Base-by-base conservation (phyloP, 2,329 filamentous ascomycete genomes). In the Pyricularia sp. region DNA sequence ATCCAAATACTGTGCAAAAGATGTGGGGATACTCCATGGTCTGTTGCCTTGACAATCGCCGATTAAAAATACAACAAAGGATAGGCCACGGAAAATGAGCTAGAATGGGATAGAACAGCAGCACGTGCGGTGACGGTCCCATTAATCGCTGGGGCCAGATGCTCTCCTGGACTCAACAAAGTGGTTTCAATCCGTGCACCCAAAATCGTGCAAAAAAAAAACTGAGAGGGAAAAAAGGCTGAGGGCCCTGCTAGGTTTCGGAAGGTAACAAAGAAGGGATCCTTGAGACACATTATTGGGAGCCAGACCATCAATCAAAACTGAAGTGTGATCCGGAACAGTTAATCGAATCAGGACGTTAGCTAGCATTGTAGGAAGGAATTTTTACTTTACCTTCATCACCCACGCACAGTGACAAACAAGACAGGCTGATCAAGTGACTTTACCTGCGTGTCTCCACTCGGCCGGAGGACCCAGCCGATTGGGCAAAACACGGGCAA, bases 381-480 rank as follows among this genome's bases (percentile, higher is more conserved):
- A 36, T 20, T 55, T 50, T 50, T 33, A 33, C 31, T 33, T 55
- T n/a, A 55, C 42, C 17, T 55, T 55, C 42, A n/a, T 55, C 42
- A n/a, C 7, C 33, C 23, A 26, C 58, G 12, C 23, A 61, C 58
- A 61, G 58, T 61, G 25, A 61, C 23, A 5, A 12, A 33, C 31
- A 66, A 25, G 10, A n/a, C 11, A 50, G 64, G 64, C 20, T 36
- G 64, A 50, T 66, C 64, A 66, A 66, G 64, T 66, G 64, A 66
- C 64, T 66, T 66, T 26, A 36, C 23, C 17, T 42, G 23, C 33
- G 64, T 20, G 20, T 42, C 28, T 25, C 12, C 23, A 65, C 64
- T 65, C 25, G 64, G 31, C 12, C 33, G 64, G 31, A 42, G 33
- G 28, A 30, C 25, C 31, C 64, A 36, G 64, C 64, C 64, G 64